Base-by-base conservation (phyloP, 139 green algal species). In the Auxenochlorella protothecoides region DNA sequence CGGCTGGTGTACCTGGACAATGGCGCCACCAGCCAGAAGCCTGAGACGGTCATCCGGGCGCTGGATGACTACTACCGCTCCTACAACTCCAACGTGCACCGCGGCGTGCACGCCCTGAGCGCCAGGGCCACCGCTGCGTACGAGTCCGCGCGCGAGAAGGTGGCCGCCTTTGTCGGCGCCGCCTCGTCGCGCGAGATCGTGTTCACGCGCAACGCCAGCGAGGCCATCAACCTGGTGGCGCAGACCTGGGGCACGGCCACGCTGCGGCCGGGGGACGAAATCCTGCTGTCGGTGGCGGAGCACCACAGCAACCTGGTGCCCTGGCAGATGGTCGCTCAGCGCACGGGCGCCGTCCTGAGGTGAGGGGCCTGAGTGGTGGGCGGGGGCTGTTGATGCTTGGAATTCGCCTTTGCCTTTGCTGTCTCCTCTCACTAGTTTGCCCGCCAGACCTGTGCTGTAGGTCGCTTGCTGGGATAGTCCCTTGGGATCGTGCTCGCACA, bases 271-370 rank as follows among this genome's bases (percentile, higher is more conserved):
- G 95, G 95, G 5, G 95, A 99, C 71, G 95, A 98, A 88, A 88
- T 97, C 54, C 79, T 98, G n/a, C 59, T 93, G 16, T 92, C 85
- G 6, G 93, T 97, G 5, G 91, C 92, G 61, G 95, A 99, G 88
- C 93, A 98, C 80, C 95, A 99, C 85, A 91, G 82, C 87, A 99
- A 98, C 79, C 70, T 99, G 54, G 94, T 99, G 55, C 95, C 95
- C 6, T 99, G 95, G 95, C 95, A 99, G 86, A 65, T 99, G 60
- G 69, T 97, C 66, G 87, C 87, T 13, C 63, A 90, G 73, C 79
- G 79, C 9, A 97, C 86, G 16, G 92, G 95, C n/a, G 86, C 85
- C 8, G 76, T 69, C 15, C 70, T 82, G 13, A 78, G 78, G 70
- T 72, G 72, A 72, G 72, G 12, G 15, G 15, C 60, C 52, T 6